These are phyloP conservation scores for Phanerodontia chrysosporium DNA, from an alignment of 768 basidiomycete genomes.

Conservation along the genomic window DNA sequence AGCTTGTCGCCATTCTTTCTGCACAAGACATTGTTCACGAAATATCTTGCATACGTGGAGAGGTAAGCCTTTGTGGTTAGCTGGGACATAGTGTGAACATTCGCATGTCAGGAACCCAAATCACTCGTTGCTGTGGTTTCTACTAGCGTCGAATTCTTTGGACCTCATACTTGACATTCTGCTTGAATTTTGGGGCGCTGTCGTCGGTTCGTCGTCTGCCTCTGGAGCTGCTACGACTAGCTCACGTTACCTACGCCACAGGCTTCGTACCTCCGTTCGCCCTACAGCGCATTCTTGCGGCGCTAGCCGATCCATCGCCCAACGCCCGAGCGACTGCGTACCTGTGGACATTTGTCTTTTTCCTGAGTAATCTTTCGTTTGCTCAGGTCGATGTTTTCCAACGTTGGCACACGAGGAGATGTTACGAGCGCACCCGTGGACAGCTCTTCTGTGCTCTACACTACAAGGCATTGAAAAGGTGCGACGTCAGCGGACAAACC, in stretches of 20 bases:
- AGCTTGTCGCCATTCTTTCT: constrained; percentile 61
- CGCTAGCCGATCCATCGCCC: constrained; percentile 38
- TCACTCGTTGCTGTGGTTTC: constrained; percentile 57
- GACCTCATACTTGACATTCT: constrained; percentile 59
- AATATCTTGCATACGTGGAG: constrained; percentile 46
- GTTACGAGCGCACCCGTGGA: constrained; percentile 69
- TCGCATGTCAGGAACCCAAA: constrained; percentile 40
- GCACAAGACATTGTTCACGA: constrained; percentile 64
- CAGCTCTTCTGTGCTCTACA: constrained; percentile 69
- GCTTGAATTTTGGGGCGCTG: constrained; percentile 57
- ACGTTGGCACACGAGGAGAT: constrained; percentile 63
- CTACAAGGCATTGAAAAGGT: constrained; percentile 60
- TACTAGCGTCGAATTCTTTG: constrained; percentile 62
- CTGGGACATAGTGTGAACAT: constrained; percentile 2
- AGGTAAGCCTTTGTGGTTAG: constrained; percentile 32
- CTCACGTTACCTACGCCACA: background rate
- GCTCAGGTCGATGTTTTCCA: constrained; percentile 62
- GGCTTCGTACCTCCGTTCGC: constrained; percentile 48
- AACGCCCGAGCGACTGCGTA: constrained; percentile 45
- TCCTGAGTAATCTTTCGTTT: constrained; percentile 61
- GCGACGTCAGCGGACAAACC: constrained; percentile 50
- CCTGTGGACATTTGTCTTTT: constrained; percentile 55
- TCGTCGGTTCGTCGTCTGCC: constrained; percentile 35
- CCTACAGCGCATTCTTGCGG: constrained; percentile 53
- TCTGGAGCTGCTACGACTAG: background rate